phyloP scores from a whole-genome alignment of 805 yeast species.

The Metschnikowia vanudenii region DNA sequence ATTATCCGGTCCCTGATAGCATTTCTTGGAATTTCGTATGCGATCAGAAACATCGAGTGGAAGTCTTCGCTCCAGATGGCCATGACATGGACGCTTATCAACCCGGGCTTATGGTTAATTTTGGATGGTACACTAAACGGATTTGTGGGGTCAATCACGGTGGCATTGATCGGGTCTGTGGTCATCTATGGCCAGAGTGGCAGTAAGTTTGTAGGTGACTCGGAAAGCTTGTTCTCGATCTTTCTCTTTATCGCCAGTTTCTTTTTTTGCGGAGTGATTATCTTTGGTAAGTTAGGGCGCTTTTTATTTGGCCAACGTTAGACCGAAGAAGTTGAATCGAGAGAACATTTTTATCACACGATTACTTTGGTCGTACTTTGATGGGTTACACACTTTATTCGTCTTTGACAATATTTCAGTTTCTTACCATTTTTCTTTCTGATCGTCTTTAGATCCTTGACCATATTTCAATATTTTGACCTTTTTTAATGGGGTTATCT shows the following conservation, averaged over 20 bases:
- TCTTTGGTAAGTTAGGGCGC: slow-evolving; percentile 71
- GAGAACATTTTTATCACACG: neutral
- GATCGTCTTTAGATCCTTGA: too few relatives aligned
- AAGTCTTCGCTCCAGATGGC: slow-evolving; percentile 62
- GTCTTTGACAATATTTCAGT: too few relatives aligned
- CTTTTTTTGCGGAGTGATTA: slow-evolving; percentile 61
- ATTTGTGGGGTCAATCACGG: slow-evolving; percentile 38
- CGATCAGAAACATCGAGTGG: slow-evolving; percentile 71
- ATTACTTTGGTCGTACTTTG: too few relatives aligned
- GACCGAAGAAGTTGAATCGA: neutral
- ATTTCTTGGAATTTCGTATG: slow-evolving; percentile 68
- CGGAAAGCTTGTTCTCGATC: slow-evolving; percentile 39
- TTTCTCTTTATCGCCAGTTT: slow-evolving; percentile 60
- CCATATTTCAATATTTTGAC: too few relatives aligned
- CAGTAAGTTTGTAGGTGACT: slow-evolving; percentile 18
- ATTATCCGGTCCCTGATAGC: slow-evolving; percentile 50
- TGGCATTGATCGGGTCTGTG: slow-evolving; percentile 32
- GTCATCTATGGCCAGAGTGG: slow-evolving; percentile 31
- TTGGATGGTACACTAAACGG: slow-evolving; percentile 61
- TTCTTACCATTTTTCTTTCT: too few relatives aligned
- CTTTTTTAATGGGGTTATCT: too few relatives aligned
- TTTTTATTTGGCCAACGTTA: slow-evolving; percentile 36
- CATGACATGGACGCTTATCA: slow-evolving; percentile 58
- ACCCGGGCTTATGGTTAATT: slow-evolving; percentile 64
- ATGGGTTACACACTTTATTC: too few relatives aligned